Percentiles rank a stretch among this genome's conserved stretches.
These are phyloP conservation scores for Saccharomyces hybrid DNA, from an alignment of 1,139 yeast species.

Conservation along the genomic window DNA sequence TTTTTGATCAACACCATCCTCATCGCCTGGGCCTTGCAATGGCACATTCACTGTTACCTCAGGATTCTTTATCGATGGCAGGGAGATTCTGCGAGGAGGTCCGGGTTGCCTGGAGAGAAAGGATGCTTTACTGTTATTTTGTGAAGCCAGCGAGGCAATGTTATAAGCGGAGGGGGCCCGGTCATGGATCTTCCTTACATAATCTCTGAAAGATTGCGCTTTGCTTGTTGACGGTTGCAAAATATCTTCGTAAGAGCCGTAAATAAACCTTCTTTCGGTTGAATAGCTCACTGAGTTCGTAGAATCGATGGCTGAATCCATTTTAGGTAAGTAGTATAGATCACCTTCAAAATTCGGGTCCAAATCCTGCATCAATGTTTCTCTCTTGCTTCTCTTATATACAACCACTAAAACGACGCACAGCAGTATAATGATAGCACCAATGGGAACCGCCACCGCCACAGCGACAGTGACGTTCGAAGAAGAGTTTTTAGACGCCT, in stretches of 20 bases:
- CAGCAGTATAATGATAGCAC: constrained; percentile 41
- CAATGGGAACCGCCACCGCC: constrained; percentile 61
- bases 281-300: constrained; percentile 21
- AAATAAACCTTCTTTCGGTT: constrained; percentile 5
- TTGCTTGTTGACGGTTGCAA: constrained; percentile 18
- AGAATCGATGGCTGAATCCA: background rate
- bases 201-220: constrained; percentile 15
- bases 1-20: background rate
- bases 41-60: background rate
- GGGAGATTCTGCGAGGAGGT: background rate
- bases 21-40: background rate
- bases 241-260: constrained; percentile 9
- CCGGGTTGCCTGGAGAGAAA: background rate
- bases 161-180: constrained; percentile 17
- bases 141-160: constrained; percentile 11
- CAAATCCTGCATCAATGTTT: constrained; percentile 44
- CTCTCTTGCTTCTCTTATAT: constrained; percentile 50
- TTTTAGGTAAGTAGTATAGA: constrained; percentile 53
- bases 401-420: constrained; percentile 44
- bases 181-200: constrained; percentile 17
- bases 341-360: constrained; percentile 76
- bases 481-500: constrained; percentile 34
- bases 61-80: background rate
- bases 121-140: constrained; percentile 4
- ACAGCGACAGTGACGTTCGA: constrained; percentile 46